These are phyloP conservation scores for Trichophaea hybrida DNA, from an alignment of 2,329 filamentous ascomycete genomes.

Conservation along the genomic window DNA sequence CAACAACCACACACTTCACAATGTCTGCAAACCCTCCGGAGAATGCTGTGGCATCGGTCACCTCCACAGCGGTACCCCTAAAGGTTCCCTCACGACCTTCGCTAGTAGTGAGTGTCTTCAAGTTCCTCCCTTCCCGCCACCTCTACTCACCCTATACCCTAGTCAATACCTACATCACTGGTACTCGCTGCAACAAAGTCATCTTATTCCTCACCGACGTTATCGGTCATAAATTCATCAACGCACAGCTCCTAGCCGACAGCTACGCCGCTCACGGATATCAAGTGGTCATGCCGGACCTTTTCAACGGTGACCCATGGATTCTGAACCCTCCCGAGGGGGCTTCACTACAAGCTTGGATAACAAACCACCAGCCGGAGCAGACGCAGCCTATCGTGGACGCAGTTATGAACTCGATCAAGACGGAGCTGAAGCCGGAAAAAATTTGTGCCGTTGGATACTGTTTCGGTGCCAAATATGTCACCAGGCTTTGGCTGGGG, in stretches of 20 bases:
- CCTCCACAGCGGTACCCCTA: conserved; percentile 32
- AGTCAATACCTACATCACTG: conserved; percentile 40
- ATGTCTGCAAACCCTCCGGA: conserved; percentile 29
- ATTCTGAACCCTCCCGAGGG: conserved; percentile 35
- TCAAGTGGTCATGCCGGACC: conserved; percentile 52
- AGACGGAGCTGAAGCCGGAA: conserved; percentile 27
- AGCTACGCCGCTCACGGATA: conserved; percentile 62
- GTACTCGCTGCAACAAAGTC: conserved; percentile 33
- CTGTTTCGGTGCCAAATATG: conserved; percentile 49
- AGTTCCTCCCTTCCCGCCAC: background rate
- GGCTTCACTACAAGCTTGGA: conserved; percentile 35
- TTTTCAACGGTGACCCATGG: conserved; percentile 50
- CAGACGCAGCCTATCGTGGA: conserved; percentile 38
- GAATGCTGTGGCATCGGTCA: conserved; percentile 33
- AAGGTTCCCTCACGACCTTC: conserved; percentile 26
- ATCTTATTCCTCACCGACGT: conserved; percentile 40
- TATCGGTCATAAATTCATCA: conserved; percentile 40
- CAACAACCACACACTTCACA: conserved; percentile 1
- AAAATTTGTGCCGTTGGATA: conserved; percentile 47
- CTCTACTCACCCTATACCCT: background rate
- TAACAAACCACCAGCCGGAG: conserved; percentile 32
- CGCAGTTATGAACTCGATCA: conserved; percentile 33
- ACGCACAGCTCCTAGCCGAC: conserved; percentile 53
- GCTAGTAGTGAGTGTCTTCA: conserved; percentile 14
- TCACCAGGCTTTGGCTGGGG: conserved; percentile 41